Percentiles rank a stretch among this genome's conserved stretches.
Evolutionary conservation across 805 yeast genomes (phyloP).

Genomic region (Saccharomyces eubayanus): DNA sequence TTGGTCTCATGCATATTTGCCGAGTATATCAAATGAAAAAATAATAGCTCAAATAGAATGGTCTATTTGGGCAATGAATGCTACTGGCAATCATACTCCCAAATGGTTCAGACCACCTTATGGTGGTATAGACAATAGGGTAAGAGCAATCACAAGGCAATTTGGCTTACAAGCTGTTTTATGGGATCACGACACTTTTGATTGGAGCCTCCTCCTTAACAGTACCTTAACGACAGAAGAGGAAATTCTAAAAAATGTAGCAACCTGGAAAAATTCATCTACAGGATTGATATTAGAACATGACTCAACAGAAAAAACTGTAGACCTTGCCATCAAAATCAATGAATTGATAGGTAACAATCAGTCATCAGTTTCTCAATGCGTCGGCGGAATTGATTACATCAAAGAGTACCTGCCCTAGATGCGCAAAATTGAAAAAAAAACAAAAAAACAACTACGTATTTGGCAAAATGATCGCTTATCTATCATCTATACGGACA

Average conservation of each 20-base stretch:
- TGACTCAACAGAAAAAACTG: conserved; percentile 59
- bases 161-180: conserved; percentile 78
- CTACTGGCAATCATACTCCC: conserved; percentile 75
- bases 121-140: conserved; percentile 82
- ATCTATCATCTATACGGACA: not conserved
- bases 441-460: not conserved
- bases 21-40: conserved; percentile 63
- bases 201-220: conserved; percentile 64
- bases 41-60: conserved; percentile 81
- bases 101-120: conserved; percentile 91
- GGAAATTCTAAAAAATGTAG: conserved; percentile 47
- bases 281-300: conserved; percentile 78
- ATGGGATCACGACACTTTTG: conserved; percentile 84
- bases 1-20: conserved; percentile 81
- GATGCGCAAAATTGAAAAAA: not conserved
- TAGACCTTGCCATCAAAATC: conserved; percentile 53
- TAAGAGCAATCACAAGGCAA: conserved; percentile 63
- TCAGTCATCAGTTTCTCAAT: conserved; percentile 71
- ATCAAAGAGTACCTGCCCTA: conserved; percentile 29
- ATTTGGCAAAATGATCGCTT: not conserved
- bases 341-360: conserved; percentile 43
- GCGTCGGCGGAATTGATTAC: conserved; percentile 58
- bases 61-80: conserved; percentile 96
- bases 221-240: conserved; percentile 36
- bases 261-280: conserved; percentile 37